Evolutionary conservation across 2,329 filamentous ascomycete genomes (phyloP).

Genomic region (Colletotrichum karsti): DNA sequence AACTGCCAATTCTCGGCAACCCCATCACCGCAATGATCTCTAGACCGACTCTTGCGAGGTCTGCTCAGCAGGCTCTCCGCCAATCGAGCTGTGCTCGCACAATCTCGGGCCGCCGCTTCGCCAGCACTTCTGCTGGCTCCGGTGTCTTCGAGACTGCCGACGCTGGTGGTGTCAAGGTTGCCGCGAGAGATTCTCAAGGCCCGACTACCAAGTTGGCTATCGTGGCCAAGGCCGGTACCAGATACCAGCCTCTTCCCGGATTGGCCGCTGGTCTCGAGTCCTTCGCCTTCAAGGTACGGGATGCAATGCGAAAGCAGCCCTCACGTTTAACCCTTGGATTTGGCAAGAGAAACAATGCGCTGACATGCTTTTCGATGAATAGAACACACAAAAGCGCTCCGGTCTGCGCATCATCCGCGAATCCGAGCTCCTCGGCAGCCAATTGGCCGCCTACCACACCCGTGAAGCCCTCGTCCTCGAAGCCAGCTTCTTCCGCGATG

Average conservation of each 20-base stretch:
- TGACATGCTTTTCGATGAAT: constrained; percentile 31
- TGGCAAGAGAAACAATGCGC: not conserved
- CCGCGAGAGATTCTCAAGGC: constrained; percentile 87
- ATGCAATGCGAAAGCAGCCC: not conserved
- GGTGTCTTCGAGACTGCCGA: constrained; percentile 90
- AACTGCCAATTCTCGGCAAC: constrained; percentile 64
- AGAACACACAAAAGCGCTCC: constrained; percentile 89
- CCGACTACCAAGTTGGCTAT: constrained; percentile 91
- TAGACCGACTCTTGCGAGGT: constrained; percentile 67
- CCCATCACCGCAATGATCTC: constrained; percentile 69
- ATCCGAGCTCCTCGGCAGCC: constrained; percentile 91
- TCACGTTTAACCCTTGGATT: not conserved
- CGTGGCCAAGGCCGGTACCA: constrained; percentile 92
- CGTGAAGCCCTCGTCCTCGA: constrained; percentile 92
- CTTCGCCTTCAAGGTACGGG: constrained; percentile 95
- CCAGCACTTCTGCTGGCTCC: constrained; percentile 68
- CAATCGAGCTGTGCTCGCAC: constrained; percentile 65
- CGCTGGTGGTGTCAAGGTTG: constrained; percentile 89
- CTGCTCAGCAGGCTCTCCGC: constrained; percentile 65
- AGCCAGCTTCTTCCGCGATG: constrained; percentile 93
- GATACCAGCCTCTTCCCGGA: constrained; percentile 90
- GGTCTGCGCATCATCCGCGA: constrained; percentile 94
- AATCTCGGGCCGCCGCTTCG: constrained; percentile 59
- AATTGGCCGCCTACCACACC: constrained; percentile 88
- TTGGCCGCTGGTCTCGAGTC: constrained; percentile 90